Base-by-base conservation (phyloP, 1,284 basidiomycete genomes). In the Exobasidium cylindrosporum region DNA sequence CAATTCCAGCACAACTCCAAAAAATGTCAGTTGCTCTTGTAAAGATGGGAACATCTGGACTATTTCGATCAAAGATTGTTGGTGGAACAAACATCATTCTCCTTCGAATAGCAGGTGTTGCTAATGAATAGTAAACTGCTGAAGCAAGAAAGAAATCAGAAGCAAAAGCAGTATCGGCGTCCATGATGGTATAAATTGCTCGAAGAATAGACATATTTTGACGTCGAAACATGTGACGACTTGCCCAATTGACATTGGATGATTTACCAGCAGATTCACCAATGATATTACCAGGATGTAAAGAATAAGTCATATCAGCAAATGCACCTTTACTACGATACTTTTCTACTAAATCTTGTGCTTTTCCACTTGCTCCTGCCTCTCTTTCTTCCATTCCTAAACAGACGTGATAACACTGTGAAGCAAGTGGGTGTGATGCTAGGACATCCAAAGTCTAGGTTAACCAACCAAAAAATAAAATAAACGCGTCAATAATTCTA, bases 301-400 rank as follows among this genome's bases (percentile, higher is more conserved):
- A 61, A 7, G 77, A 74, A 63, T 72, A 78, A 28, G 66, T 59
- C 31, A 78, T 69, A 57, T 72, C 69, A 47, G 66, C 66, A 58
- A 80, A 80, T 49, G 28, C n/a, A 14, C 54, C 46, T 31, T 45
- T 46, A 10, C 43, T 49, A 6, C 62, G 54, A 62, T 74, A 80
- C 58, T 72, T 67, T 31, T 65, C 64, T 7, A 75, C 60, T 17
- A 80, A 65, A 7, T 63, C 57, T 47, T 67, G 57, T 23, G 77
- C 78, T 61, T 80, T 80, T 17, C 61, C 57, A 6, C 63, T 63
- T 1, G 74, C 68, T n/a, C 73, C 74, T 10, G 55, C 54, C 60
- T 80, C 78, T 23, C 78, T 70, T 43, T 74, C 73, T 64, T 80
- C 78, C 74, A 79, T 77, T 24, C 70, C 77, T 1, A 80, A 64